These are phyloP conservation scores for Erysimum cheiri DNA, from an alignment of 441 rosid species.

Conservation along the genomic window DNA sequence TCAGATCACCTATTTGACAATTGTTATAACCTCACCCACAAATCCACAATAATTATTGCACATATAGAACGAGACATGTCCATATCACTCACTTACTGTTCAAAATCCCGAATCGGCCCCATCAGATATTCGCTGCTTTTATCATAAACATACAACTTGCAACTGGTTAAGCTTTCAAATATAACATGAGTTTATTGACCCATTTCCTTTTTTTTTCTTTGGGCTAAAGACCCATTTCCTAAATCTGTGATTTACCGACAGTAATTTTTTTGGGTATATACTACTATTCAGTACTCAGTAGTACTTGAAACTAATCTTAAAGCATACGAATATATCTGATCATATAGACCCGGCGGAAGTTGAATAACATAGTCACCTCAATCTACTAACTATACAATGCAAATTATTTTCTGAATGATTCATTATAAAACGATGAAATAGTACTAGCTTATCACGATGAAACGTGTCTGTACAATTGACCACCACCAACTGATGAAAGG, in stretches of 20 bases:
- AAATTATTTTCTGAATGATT: background rate
- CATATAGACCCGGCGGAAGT: background rate
- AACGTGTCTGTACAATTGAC: too few relatives aligned
- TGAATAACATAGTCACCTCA: background rate
- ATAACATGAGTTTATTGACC: background rate
- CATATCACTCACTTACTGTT: constrained; percentile 21
- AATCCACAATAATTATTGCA: background rate
- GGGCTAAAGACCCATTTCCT: background rate
- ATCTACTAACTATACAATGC: background rate
- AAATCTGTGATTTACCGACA: background rate
- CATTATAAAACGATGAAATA: background rate
- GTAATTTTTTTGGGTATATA: background rate
- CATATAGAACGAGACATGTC: constrained; percentile 16
- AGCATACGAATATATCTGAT: background rate
- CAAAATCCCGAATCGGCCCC: background rate
- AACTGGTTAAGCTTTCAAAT: constrained; percentile 1
- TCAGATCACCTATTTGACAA: constrained; percentile 27
- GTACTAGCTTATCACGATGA: too few relatives aligned
- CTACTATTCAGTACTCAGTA: background rate
- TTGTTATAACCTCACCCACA: constrained; percentile 22
- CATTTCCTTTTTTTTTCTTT: too few relatives aligned
- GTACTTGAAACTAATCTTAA: background rate
- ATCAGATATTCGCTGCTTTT: constrained; percentile 12
- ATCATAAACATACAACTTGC: constrained; percentile 23
- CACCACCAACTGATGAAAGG: too few relatives aligned